phyloP scores from a whole-genome alignment of 2,329 filamentous ascomycete genomes.

The Colletotrichum sp. region DNA sequence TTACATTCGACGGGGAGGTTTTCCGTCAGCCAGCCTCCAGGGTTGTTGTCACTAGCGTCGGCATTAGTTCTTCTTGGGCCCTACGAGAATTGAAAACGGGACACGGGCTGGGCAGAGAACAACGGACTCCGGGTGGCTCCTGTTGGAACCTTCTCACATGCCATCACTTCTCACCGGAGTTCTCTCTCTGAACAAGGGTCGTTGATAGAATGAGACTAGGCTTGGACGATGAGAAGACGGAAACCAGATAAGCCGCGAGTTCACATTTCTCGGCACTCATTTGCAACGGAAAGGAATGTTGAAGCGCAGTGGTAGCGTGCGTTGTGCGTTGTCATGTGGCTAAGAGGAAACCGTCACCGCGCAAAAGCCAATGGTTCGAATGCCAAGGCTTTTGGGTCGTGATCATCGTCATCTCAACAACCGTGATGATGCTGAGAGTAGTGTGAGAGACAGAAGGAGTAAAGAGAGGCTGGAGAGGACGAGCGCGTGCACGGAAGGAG shows the following conservation, averaged over 20 bases:
- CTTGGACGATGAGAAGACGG: not conserved
- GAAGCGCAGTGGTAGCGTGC: not conserved
- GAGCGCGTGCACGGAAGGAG: not conserved
- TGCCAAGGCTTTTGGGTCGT: not conserved
- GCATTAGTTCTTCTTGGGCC: not conserved
- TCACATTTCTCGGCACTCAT: not conserved
- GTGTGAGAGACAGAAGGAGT: not conserved
- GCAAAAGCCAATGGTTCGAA: slow-evolving; percentile 8
- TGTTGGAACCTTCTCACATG: not conserved
- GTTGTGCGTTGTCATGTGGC: not conserved
- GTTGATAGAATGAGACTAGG: not conserved
- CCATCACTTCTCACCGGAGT: not conserved
- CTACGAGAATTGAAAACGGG: not conserved
- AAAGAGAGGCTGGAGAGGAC: not conserved
- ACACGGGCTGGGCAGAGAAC: not conserved
- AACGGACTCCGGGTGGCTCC: not conserved
- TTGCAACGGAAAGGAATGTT: not conserved
- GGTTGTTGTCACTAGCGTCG: slow-evolving; percentile 1
- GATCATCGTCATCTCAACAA: not conserved
- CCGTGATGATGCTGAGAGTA: not conserved
- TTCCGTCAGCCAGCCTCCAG: not conserved
- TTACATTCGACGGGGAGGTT: not conserved
- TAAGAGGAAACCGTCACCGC: not conserved
- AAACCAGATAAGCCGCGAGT: not conserved
- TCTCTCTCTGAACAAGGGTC: not conserved